Evolutionary conservation across 2,329 filamentous ascomycete genomes (phyloP), one percentile per base, ranked within the genome.

Genomic region (Cylindrodendrum hubeiense): DNA sequence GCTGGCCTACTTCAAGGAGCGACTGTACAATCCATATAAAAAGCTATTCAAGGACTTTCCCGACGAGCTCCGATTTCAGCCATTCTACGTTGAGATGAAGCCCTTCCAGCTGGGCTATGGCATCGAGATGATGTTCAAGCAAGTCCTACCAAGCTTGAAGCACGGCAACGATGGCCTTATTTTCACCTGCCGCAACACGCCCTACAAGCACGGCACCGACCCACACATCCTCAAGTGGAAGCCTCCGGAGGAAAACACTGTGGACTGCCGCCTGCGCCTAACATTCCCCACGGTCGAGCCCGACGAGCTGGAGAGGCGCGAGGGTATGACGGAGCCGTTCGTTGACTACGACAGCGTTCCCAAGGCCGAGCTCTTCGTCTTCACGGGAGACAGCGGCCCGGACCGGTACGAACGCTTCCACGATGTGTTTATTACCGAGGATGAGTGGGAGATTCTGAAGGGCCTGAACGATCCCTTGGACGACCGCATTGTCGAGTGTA

Each of bases 211-310:
- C 70, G 96, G 96, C 71, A 99, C 96, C 13, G 96, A 99, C 79
- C 89, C 89, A 53, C 91, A 97, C 78, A 99, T 98, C 68, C 84
- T 99, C 41, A 99, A 99, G 80, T 99, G 96, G 96, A 99, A 99
- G 81, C 94, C 95, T 0, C 93, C 94, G 4, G 86, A 93, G 70
- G 96, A 99, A 79, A 99, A 99, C 82, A 97, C 94, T 0, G 90
- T 99, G 71, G 96, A 99, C 78, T 98, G 97, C 79, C 88, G 92
- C 44, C 86, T 98, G 73, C 88, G 88, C 55, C 86, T 99, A 46
- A 85, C 87, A 13, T 98, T 98, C 74, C 92, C 92, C 0, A 76
- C 84, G 0, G 84, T 91, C n/a, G 87, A 93, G 64, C 91, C 91
- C 1, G 88, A 91, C 74, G 86, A 88, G 15, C 80, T 84, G 17